Evolutionary conservation across 73 alveolate genomes (phyloP), one percentile per base, ranked within the genome.

Genomic region (Paramecium octaurelia): DNA sequence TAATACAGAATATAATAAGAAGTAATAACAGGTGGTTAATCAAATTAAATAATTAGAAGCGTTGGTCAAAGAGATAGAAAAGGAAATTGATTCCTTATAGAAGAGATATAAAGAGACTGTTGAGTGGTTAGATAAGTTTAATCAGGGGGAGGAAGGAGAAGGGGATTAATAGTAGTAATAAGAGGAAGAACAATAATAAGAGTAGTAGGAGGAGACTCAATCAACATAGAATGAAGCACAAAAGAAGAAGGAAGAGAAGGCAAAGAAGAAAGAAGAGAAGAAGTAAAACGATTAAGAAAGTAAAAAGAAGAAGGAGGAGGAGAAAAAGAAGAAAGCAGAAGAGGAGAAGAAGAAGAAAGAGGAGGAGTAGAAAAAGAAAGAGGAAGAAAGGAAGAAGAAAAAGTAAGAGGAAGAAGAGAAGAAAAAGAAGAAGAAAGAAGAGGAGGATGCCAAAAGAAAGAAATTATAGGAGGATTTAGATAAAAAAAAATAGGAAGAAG

Each of bases 291-390:
- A 75, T 21, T 2, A 75, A 40, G 68, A 34, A 12, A 24, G n/a
- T 75, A 75, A 75, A 20, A 24, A 36, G 6, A 34, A 34, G 40
- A 34, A 75, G 11, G 59, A 75, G n/a, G 36, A 34, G 6, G 36
- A 34, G 35, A 34, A 75, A 75, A 40, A 75, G 48, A 24, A 34
- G n/a, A 36, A 75, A 27, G 38, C 57, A 36, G 60, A 75, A 18
- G 48, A 75, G 42, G 88, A 75, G 18, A 75, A 75, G 68, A 34
- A 75, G 20, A 75, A 75, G 21, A 75, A 75, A 40, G 59, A 75
- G 21, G 88, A 75, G 6, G 88, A 36, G 1, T 36, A 75, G n/a
- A 75, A 75, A 40, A 40, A 75, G 14, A 1, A 75, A 40, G 58
- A 75, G 4, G 48, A 40, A 14, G 10, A 36, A 20, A 44, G 38